These are phyloP conservation scores for Cystofilobasidium bisporidii DNA, from an alignment of 768 basidiomycete genomes.

Conservation along the genomic window DNA sequence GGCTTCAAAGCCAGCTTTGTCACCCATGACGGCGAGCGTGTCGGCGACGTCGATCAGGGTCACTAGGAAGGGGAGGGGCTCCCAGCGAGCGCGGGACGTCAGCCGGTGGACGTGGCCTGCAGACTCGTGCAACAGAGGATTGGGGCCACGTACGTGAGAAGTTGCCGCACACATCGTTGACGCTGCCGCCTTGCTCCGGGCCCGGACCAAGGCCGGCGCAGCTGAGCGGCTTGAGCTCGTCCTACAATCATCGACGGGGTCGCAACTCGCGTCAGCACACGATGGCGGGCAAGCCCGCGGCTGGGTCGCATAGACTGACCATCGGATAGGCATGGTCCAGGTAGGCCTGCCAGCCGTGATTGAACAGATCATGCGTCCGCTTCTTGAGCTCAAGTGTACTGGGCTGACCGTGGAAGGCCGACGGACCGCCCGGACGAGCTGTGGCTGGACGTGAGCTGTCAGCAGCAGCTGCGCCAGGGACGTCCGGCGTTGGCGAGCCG, in stretches of 20 bases:
- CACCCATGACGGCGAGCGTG: conserved; percentile 22
- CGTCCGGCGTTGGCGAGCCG: no score
- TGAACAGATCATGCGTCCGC: conserved; percentile 11
- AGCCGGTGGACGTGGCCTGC: no score
- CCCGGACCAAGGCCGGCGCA: conserved; percentile 14
- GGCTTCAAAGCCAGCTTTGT: conserved; percentile 15
- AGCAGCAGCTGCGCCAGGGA: no score
- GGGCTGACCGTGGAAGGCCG: no score
- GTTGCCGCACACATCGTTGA: conserved; percentile 26
- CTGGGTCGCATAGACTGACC: no score
- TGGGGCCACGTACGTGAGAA: not conserved
- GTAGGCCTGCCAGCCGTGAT: conserved; percentile 20
- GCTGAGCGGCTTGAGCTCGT: conserved; percentile 22
- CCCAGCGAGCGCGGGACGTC: no score
- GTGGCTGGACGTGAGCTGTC: no score
- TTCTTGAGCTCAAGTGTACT: conserved; percentile 15
- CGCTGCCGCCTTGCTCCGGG: not conserved
- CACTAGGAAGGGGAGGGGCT: no score
- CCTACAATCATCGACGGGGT: not conserved
- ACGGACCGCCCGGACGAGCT: no score
- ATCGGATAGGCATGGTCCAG: conserved; percentile 23
- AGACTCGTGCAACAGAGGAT: not conserved
- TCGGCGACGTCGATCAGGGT: conserved; percentile 26
- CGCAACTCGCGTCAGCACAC: no score
- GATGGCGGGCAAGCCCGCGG: no score